These are phyloP conservation scores for Phytophthora pistaciae DNA, from an alignment of 352 stramenopile genomes.

Conservation along the genomic window DNA sequence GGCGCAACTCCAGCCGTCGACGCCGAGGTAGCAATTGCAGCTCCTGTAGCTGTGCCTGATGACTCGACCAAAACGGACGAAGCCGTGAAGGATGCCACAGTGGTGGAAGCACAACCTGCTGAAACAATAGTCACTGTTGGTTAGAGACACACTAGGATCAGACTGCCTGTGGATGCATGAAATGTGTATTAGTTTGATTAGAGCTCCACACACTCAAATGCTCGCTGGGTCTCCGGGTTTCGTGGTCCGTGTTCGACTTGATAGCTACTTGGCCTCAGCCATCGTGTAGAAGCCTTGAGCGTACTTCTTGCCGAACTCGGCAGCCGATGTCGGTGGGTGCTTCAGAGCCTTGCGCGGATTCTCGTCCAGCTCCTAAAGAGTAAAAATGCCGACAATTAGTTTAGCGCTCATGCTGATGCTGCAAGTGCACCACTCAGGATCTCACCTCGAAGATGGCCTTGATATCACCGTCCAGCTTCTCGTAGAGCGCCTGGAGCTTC, in stretches of 20 bases:
- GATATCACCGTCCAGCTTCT: slow-evolving; percentile 73
- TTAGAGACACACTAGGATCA: slow-evolving; percentile 1
- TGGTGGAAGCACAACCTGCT: not conserved
- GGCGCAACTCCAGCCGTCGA: not conserved
- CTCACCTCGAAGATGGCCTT: slow-evolving; percentile 71
- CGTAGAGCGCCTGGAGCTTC: slow-evolving; percentile 63
- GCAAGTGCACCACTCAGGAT: no score
- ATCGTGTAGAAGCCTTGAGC: slow-evolving; percentile 88
- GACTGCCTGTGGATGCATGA: slow-evolving; percentile 14
- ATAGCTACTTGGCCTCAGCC: slow-evolving; percentile 77
- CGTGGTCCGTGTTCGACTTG: not conserved
- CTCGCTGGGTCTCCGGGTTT: not conserved
- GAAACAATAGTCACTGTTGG: not conserved
- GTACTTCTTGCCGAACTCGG: slow-evolving; percentile 84
- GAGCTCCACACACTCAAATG: slow-evolving; percentile 9
- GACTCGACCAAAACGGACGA: slow-evolving; percentile 14
- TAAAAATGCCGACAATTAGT: not conserved
- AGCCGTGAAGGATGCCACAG: not conserved
- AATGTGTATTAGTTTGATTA: slow-evolving; percentile 31
- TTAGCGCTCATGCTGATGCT: not conserved
- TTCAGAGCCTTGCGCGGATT: slow-evolving; percentile 84
- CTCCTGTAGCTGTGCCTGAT: slow-evolving; percentile 2
- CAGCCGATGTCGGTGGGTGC: slow-evolving; percentile 61
- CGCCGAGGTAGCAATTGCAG: not conserved
- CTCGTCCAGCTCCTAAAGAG: slow-evolving; percentile 70